A percentile compares a stretch with the other conserved stretches of the same genome.
phyloP scores from a whole-genome alignment of 2,329 filamentous ascomycete genomes.

The Penicillium glabrum region DNA sequence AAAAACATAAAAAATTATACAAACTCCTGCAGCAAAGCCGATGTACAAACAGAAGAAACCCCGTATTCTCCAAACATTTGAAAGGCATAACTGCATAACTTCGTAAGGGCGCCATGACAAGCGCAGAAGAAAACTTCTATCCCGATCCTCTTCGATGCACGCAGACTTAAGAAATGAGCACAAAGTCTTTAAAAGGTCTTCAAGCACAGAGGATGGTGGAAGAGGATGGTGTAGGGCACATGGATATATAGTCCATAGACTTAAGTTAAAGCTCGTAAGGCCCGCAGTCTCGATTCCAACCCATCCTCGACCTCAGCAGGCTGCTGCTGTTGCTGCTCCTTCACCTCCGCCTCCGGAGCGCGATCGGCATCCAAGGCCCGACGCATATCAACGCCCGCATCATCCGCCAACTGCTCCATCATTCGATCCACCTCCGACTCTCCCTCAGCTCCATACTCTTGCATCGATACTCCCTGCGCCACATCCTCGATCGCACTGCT shows the following conservation, averaged over 20 bases:
- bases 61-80: too few species aligned
- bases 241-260: background rate
- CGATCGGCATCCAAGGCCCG: conserved; percentile 39
- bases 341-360: conserved; percentile 43
- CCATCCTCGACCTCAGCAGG: conserved; percentile 44
- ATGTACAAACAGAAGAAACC: too few species aligned
- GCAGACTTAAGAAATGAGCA: background rate
- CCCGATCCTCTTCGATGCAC: background rate
- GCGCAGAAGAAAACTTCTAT: too few species aligned
- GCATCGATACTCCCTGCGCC: conserved; percentile 42
- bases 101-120: too few species aligned
- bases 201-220: background rate
- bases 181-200: background rate
- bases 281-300: conserved; percentile 40
- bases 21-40: too few species aligned
- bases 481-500: conserved; percentile 44
- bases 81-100: too few species aligned
- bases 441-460: conserved; percentile 47
- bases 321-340: conserved; percentile 31
- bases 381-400: conserved; percentile 45
- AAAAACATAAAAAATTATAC: too few species aligned
- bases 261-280: conserved; percentile 39
- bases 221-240: background rate
- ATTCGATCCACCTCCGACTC: conserved; percentile 43
- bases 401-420: conserved; percentile 47